These are phyloP conservation scores for Puccinia polysora DNA, from an alignment of 1,284 basidiomycete species.

Conservation along the genomic window DNA sequence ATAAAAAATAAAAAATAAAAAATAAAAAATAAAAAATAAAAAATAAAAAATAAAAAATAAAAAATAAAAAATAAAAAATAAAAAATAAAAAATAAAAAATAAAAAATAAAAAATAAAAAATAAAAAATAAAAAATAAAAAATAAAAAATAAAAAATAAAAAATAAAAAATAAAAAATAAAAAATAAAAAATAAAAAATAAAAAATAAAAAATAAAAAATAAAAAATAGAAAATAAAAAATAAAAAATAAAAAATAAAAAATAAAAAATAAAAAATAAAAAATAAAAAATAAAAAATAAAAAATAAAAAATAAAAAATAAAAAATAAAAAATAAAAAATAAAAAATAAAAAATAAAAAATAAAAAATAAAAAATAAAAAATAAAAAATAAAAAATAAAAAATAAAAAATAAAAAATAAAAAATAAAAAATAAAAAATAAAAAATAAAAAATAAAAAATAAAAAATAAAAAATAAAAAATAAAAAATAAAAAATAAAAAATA, in stretches of 20 bases:
- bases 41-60: background rate
- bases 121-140: background rate
- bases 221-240: no score
- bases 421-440: background rate
- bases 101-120: background rate
- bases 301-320: background rate
- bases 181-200: background rate
- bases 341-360: background rate
- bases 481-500: background rate
- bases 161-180: background rate
- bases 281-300: background rate
- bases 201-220: background rate
- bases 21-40: background rate
- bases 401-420: slow-evolving; percentile 6
- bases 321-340: background rate
- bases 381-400: background rate
- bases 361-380: background rate
- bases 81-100: background rate
- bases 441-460: background rate
- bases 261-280: background rate
- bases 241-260: background rate
- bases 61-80: background rate
- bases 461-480: background rate
- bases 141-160: background rate
- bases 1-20: no score